Evolutionary conservation across 768 basidiomycete genomes (phyloP).

Genomic region (Polyporus arcularius): DNA sequence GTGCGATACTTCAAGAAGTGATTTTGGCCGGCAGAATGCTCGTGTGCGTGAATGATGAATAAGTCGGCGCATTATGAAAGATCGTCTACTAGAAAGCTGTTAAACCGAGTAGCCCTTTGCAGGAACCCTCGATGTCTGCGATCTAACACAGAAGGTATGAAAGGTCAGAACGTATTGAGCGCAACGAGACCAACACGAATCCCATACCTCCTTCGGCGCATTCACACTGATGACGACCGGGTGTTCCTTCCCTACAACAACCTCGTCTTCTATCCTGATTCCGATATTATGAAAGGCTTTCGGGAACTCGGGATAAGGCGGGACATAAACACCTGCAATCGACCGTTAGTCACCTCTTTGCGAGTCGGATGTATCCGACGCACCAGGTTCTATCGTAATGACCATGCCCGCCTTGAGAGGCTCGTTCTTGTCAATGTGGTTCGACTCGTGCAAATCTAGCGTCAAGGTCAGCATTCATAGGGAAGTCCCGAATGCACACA

Average conservation of each 20-base stretch:
- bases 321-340: slow-evolving; percentile 79
- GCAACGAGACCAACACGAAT: not conserved
- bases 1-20: no score
- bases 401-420: slow-evolving; percentile 84
- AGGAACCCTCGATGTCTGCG: slow-evolving; percentile 77
- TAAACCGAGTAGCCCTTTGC: slow-evolving; percentile 70
- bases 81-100: slow-evolving; percentile 42
- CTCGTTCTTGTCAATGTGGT: slow-evolving; percentile 53
- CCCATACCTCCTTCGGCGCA: slow-evolving; percentile 79
- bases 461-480: not conserved
- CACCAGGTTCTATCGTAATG: slow-evolving; percentile 88
- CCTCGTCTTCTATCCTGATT: slow-evolving; percentile 91
- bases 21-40: no score
- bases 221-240: slow-evolving; percentile 64
- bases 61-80: no score
- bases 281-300: slow-evolving; percentile 89
- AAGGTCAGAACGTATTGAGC: not conserved
- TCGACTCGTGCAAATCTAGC: slow-evolving; percentile 88
- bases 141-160: slow-evolving; percentile 40
- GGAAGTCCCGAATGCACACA: no score
- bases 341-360: not conserved
- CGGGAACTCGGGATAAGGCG: slow-evolving; percentile 75
- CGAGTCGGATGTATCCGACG: slow-evolving; percentile 6
- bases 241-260: slow-evolving; percentile 64
- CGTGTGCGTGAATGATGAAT: no score